These are phyloP conservation scores for Rhododendron ovatum DNA, from an alignment of 148 eudicot species.

Conservation along the genomic window DNA sequence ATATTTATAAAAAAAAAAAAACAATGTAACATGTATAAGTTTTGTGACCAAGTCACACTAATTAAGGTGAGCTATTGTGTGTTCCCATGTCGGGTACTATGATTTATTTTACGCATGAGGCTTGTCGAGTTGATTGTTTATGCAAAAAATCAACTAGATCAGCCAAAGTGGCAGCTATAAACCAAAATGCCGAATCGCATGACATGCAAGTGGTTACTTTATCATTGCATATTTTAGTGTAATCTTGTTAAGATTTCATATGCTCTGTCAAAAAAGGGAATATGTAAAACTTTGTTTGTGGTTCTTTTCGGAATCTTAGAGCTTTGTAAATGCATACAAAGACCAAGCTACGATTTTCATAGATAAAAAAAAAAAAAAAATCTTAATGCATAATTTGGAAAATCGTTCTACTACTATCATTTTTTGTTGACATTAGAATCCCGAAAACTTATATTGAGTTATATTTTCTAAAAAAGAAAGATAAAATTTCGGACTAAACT, in stretches of 20 bases:
- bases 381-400: background rate
- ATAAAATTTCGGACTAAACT: no score
- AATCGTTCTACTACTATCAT: background rate
- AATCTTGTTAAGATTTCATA: background rate
- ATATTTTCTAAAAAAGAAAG: background rate
- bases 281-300: background rate
- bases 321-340: background rate
- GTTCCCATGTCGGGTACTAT: background rate
- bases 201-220: background rate
- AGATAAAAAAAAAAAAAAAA: no score
- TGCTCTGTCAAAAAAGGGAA: background rate
- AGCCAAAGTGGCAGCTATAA: background rate
- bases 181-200: background rate
- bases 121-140: background rate
- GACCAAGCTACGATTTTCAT: background rate
- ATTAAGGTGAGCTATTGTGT: background rate
- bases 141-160: background rate
- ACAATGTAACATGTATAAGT: background rate
- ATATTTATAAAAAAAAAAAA: background rate
- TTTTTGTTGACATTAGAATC: background rate
- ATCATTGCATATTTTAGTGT: background rate
- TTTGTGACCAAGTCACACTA: background rate
- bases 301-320: background rate
- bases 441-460: background rate
- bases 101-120: background rate